These are phyloP conservation scores for Penicillium sclerotiorum DNA, from an alignment of 2,329 filamentous ascomycete species.

Conservation along the genomic window DNA sequence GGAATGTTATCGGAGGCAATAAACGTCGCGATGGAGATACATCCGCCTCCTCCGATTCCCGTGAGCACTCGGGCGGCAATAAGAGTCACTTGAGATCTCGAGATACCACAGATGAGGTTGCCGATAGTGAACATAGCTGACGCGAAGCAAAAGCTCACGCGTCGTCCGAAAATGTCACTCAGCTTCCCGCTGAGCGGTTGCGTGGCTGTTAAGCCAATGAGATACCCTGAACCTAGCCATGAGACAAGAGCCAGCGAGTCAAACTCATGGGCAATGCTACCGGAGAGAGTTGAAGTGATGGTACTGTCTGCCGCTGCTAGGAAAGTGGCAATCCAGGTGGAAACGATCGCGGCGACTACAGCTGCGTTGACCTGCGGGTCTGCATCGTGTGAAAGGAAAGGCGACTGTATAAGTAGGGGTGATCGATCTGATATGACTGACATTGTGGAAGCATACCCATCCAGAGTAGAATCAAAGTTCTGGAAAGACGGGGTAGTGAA, in stretches of 20 bases:
- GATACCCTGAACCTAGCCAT: slow-evolving; percentile 20
- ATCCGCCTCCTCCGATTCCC: slow-evolving; percentile 19
- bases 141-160: slow-evolving; percentile 13
- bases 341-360: slow-evolving; percentile 11
- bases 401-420: slow-evolving; percentile 2
- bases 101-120: slow-evolving; percentile 14
- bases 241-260: slow-evolving; percentile 15
- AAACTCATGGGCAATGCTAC: slow-evolving; percentile 17
- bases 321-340: slow-evolving; percentile 19
- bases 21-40: slow-evolving; percentile 19
- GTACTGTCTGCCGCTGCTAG: slow-evolving; percentile 21
- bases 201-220: slow-evolving; percentile 16
- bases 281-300: slow-evolving; percentile 17
- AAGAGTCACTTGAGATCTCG: slow-evolving; percentile 3
- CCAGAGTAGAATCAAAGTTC: background rate
- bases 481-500: background rate
- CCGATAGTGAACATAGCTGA: slow-evolving; percentile 15
- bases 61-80: slow-evolving; percentile 13
- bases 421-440: no score
- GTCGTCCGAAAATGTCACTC: slow-evolving; percentile 21
- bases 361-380: slow-evolving; percentile 2
- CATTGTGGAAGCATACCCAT: no score
- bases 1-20: slow-evolving; percentile 20
- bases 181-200: slow-evolving; percentile 18
- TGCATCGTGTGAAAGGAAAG: background rate